Percentiles rank a stretch among this genome's conserved stretches.
Conservation (phyloP, 2,329 filamentous ascomycete species). For the Botrytis paeoniae region DNA sequence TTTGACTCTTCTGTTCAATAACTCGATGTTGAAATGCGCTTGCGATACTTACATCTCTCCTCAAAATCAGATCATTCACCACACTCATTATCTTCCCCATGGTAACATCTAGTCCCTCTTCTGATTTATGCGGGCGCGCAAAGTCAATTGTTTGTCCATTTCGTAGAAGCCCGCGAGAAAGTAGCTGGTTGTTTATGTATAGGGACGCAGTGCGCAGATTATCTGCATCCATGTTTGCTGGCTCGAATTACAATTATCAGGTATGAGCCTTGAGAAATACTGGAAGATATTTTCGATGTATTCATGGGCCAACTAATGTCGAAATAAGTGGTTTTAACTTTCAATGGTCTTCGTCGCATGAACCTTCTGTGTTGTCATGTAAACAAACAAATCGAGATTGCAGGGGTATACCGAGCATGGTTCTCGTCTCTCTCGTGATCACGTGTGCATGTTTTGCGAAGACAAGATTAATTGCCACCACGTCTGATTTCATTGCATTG, state of each 20-base stretch:
- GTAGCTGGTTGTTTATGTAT: conserved; percentile 70
- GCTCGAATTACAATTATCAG: neutral
- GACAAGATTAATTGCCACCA: neutral
- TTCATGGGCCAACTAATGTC: conserved; percentile 8
- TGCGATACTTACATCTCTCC: conserved; percentile 69
- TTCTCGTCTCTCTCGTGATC: conserved; percentile 11
- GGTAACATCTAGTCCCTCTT: conserved; percentile 61
- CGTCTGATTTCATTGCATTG: neutral
- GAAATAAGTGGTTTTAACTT: neutral
- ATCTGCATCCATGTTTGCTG: conserved; percentile 41
- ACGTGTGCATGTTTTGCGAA: neutral
- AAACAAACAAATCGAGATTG: conserved; percentile 16
- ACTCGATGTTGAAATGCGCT: neutral
- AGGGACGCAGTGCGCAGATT: conserved; percentile 65
- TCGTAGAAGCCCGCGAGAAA: conserved; percentile 62
- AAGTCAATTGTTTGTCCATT: conserved; percentile 81
- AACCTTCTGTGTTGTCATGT: conserved; percentile 20
- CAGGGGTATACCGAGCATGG: neutral
- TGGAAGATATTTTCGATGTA: neutral
- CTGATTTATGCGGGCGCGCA: conserved; percentile 62
- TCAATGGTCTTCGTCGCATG: conserved; percentile 1
- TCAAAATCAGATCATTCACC: conserved; percentile 86
- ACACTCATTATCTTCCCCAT: conserved; percentile 89
- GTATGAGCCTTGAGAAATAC: neutral
- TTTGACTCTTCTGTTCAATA: neutral